These are phyloP conservation scores for Pistacia atlantica DNA, from an alignment of 345 rosid species.

Conservation along the genomic window DNA sequence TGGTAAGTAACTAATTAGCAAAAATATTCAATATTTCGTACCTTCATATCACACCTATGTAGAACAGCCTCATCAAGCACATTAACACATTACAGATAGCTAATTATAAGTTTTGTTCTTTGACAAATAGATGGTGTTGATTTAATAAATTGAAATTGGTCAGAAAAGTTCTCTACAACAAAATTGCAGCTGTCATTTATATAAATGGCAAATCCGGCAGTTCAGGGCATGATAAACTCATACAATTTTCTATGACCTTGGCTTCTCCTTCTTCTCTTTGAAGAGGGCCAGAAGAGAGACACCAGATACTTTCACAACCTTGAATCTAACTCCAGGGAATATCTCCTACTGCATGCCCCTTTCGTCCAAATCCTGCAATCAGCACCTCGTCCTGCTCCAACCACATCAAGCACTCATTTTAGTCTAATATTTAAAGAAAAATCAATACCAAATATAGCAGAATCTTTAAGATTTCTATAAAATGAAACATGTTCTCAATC, in stretches of 20 bases:
- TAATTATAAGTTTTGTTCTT: neutral
- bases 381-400: too few relatives aligned
- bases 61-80: neutral
- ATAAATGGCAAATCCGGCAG: neutral
- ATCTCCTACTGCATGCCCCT: too few relatives aligned
- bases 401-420: too few relatives aligned
- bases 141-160: neutral
- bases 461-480: too few relatives aligned
- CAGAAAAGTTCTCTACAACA: neutral
- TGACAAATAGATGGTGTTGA: neutral
- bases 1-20: neutral
- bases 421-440: too few relatives aligned
- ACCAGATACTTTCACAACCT: conserved; percentile 55
- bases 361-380: too few relatives aligned
- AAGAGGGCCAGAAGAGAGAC: conserved; percentile 44
- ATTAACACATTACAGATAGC: neutral
- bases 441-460: too few relatives aligned
- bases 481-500: too few relatives aligned
- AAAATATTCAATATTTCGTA: neutral
- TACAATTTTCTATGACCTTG: conserved; percentile 31
- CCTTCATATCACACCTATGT: too few relatives aligned
- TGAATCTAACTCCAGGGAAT: conserved; percentile 45
- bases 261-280: conserved; percentile 50
- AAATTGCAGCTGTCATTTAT: neutral
- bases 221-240: neutral